A percentile compares a stretch with the other conserved stretches of the same genome.
phyloP scores from a whole-genome alignment of 148 eudicot species.

The Linanthus parryae region DNA sequence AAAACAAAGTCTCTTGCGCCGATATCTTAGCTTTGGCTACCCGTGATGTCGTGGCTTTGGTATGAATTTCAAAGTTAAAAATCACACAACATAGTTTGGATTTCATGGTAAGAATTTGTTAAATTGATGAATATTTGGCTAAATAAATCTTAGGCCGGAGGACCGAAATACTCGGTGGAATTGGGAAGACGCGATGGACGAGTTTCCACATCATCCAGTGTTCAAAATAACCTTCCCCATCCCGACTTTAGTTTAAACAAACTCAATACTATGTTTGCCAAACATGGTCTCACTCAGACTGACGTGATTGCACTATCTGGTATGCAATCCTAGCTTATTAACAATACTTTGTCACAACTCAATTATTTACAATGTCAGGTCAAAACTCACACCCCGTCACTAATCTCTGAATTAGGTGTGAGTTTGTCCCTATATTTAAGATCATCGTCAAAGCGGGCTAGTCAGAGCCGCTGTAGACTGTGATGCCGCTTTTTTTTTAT shows the following conservation, averaged over 20 bases:
- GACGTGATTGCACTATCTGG: slow-evolving; percentile 71
- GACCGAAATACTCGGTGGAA: slow-evolving; percentile 60
- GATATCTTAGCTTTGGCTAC: slow-evolving; percentile 83
- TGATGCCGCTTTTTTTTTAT: neutral
- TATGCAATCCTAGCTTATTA: neutral
- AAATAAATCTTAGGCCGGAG: slow-evolving; percentile 40
- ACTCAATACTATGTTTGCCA: too few relatives aligned
- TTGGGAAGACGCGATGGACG: slow-evolving; percentile 70
- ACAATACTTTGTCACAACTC: neutral
- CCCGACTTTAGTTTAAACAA: slow-evolving; percentile 36
- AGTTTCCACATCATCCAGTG: slow-evolving; percentile 41
- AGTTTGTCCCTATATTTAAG: too few relatives aligned
- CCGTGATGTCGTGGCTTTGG: slow-evolving; percentile 63
- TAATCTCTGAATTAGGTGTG: too few relatives aligned
- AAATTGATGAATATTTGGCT: neutral
- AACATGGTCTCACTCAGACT: slow-evolving; percentile 48
- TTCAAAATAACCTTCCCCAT: slow-evolving; percentile 39
- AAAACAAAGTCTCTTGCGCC: slow-evolving; percentile 73
- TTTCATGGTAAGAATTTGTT: neutral
- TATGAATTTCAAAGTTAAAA: slow-evolving; percentile 10
- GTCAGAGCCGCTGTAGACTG: too few relatives aligned
- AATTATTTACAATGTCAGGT: neutral
- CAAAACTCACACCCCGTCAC: neutral
- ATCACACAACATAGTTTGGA: neutral
- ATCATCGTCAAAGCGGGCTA: too few relatives aligned